Evolutionary conservation across 2,329 filamentous ascomycete genomes (phyloP).

Genomic region (Ophiostoma australiae): DNA sequence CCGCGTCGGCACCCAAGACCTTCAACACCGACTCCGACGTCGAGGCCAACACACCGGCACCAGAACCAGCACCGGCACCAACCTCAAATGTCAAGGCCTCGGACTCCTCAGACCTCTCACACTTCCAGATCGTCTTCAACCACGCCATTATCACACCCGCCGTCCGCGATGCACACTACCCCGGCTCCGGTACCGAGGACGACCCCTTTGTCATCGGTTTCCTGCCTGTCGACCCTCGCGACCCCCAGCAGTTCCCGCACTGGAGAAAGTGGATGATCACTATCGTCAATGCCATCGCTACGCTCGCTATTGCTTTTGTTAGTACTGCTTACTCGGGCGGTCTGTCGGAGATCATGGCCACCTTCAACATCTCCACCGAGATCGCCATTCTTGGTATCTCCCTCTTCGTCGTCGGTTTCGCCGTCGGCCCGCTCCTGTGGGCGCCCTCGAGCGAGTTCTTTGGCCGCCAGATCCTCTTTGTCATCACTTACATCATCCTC

Average conservation of each 20-base stretch:
- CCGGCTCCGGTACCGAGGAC: constrained; percentile 58
- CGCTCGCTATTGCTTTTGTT: constrained; percentile 64
- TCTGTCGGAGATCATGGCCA: constrained; percentile 46
- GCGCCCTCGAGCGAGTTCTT: constrained; percentile 58
- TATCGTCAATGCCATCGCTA: constrained; percentile 58
- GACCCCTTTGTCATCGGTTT: constrained; percentile 66
- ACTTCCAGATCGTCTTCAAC: constrained; percentile 52
- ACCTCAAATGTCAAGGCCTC: constrained; percentile 8
- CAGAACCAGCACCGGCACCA: constrained; percentile 23
- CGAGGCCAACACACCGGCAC: constrained; percentile 15
- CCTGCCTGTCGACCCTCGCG: constrained; percentile 57
- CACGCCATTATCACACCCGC: constrained; percentile 54
- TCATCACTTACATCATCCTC: constrained; percentile 51
- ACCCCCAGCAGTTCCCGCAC: constrained; percentile 57
- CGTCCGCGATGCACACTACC: constrained; percentile 52
- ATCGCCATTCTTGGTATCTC: constrained; percentile 59
- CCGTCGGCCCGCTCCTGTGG: constrained; percentile 53
- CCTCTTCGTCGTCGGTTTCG: constrained; percentile 55
- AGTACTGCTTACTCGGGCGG: constrained; percentile 64
- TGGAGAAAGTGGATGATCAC: constrained; percentile 63
- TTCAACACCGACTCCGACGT: constrained; percentile 16
- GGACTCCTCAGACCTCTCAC: constrained; percentile 32
- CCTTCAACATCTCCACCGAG: constrained; percentile 50
- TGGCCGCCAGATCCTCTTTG: constrained; percentile 56
- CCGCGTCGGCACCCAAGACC: background rate